Evolutionary conservation across 2,329 filamentous ascomycete species (phyloP), one percentile per base, ranked within the genome.

Genomic region (Aspergillus luchuensis): DNA sequence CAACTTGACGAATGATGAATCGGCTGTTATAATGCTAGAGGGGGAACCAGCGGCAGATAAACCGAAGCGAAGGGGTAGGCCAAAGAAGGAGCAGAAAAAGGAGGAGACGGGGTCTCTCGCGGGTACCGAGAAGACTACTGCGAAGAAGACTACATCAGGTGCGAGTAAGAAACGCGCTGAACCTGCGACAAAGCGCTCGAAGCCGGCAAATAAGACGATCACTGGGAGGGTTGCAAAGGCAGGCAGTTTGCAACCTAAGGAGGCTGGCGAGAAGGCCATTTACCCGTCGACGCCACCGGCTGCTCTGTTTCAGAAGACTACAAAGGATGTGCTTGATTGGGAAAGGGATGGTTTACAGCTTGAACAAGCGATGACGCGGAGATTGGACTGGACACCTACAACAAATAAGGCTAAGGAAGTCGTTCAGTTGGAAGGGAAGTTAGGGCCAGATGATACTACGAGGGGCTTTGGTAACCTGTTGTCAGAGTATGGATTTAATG

Each of bases 381-480:
- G 86, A 61, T 69, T 77, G 13, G 82, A 88, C 60, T 92, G 90
- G 90, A 92, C 90, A 1, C 90, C 89, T 2, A 83, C 86, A 4
- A 81, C 79, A 50, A 70, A 79, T 36, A 80, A 79, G 45, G 66
- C 65, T 1, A 59, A 71, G 3, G 61, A 71, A 59, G 67, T 63
- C 41, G 64, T 63, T 33, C 66, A 69, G 41, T 60, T 66, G 33
- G 63, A 62, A 7, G 60, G 28, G 30, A 33, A 60, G 23, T 54
- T 58, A 17, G 52, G 47, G 1, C 52, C 38, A 15, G 39, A 54
- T 47, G 30, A 58, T 28, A 55, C 47, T 17, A n/a, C n/a, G n/a
- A 53, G 5, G 13, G 54, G 66, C 8, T 78, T 81, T 59, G 66
- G 72, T 5, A 68, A 74, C 55, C 53, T 81, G 28, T 50, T 82